Conservation (phyloP, 345 rosid genomes). For the Populus davidiana region DNA sequence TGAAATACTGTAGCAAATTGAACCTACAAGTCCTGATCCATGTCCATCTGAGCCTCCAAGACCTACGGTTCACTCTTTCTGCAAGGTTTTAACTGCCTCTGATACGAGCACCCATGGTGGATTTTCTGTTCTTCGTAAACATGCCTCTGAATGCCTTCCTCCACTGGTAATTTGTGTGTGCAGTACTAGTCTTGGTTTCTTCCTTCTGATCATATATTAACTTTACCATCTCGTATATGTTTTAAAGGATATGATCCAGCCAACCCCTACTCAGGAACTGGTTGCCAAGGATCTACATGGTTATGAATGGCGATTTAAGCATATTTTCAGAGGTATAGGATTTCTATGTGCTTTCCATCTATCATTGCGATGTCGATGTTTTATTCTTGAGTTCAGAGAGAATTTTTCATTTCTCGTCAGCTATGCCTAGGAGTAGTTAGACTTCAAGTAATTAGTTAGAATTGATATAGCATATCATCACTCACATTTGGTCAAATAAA, state of each 20-base stretch:
- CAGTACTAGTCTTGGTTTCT: background rate
- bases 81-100: slow-evolving; percentile 89
- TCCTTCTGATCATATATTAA: background rate
- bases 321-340: slow-evolving; percentile 78
- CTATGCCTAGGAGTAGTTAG: background rate
- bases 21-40: slow-evolving; percentile 57
- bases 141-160: slow-evolving; percentile 94
- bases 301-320: slow-evolving; percentile 92
- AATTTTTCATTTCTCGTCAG: background rate
- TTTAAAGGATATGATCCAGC: slow-evolving; percentile 78
- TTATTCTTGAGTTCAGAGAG: background rate
- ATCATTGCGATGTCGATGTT: background rate
- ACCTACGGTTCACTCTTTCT: slow-evolving; percentile 67
- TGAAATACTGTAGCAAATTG: slow-evolving; percentile 40
- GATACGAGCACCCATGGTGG: slow-evolving; percentile 99
- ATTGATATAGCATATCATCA: background rate
- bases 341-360: background rate
- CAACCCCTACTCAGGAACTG: slow-evolving; percentile 89
- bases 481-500: background rate
- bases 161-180: slow-evolving; percentile 55
- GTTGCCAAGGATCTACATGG: slow-evolving; percentile 89
- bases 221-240: background rate
- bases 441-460: background rate
- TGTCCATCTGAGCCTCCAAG: slow-evolving; percentile 41
- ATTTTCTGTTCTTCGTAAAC: slow-evolving; percentile 85